Percentiles rank a stretch among this genome's conserved stretches.
Evolutionary conservation across 352 stramenopile species (phyloP).

Genomic region (Phytopythium mirpurense): DNA sequence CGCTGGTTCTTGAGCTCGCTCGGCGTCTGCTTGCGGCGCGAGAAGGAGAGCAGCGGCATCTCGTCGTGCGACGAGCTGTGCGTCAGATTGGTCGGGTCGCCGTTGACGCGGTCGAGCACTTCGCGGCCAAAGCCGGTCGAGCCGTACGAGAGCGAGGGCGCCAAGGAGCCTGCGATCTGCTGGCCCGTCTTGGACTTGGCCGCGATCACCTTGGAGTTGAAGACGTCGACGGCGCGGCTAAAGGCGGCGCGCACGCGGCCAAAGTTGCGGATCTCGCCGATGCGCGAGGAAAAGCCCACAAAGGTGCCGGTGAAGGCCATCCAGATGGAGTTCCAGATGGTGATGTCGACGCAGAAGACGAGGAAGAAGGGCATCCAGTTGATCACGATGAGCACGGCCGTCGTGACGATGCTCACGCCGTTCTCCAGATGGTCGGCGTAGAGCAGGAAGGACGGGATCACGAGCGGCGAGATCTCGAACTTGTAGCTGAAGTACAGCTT

Average conservation of each 20-base stretch:
- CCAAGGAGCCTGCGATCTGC: constrained; percentile 32
- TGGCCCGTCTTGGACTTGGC: constrained; percentile 68
- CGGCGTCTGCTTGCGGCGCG: constrained; percentile 73
- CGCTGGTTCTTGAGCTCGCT: constrained; percentile 87
- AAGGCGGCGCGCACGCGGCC: constrained; percentile 82
- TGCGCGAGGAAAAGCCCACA: constrained; percentile 94
- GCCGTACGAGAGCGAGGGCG: constrained; percentile 36
- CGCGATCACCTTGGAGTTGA: constrained; percentile 84
- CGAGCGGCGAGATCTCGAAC: constrained; percentile 96
- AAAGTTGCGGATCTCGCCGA: constrained; percentile 96
- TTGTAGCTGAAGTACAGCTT: constrained; percentile 99
- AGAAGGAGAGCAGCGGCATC: constrained; percentile 82
- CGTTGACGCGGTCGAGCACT: constrained; percentile 48
- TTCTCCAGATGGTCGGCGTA: constrained; percentile 95
- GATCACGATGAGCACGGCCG: constrained; percentile 88
- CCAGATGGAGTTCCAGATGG: constrained; percentile 98
- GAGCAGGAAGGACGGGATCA: constrained; percentile 93
- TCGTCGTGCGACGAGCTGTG: constrained; percentile 34
- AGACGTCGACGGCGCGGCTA: constrained; percentile 79
- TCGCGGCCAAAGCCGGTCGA: constrained; percentile 45
- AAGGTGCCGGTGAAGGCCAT: constrained; percentile 95
- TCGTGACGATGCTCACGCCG: constrained; percentile 79
- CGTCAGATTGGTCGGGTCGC: constrained; percentile 19
- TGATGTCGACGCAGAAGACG: constrained; percentile 98
- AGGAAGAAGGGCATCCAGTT: constrained; percentile 97